Conservation (phyloP, 495 filamentous ascomycete species). For the Aspergillus kassunensis region DNA sequence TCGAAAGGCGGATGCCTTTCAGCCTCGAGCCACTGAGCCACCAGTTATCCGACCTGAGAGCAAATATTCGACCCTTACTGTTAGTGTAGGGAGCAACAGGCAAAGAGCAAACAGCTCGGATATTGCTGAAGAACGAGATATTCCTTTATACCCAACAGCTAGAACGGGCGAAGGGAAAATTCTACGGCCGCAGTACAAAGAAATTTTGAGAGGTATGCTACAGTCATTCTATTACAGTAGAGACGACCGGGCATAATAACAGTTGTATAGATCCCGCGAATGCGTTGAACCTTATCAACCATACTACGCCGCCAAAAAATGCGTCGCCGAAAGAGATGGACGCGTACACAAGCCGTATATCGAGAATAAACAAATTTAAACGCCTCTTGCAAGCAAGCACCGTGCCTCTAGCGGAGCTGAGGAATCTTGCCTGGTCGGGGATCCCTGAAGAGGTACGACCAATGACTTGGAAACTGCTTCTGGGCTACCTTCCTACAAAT, state of each 20-base stretch:
- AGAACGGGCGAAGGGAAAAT: conserved; percentile 92
- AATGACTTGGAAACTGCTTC: conserved; percentile 95
- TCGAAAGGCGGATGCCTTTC: conserved; percentile 44
- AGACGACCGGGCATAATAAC: neutral
- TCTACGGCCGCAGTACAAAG: conserved; percentile 93
- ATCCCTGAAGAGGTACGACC: conserved; percentile 91
- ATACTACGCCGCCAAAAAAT: conserved; percentile 69
- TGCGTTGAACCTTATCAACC: conserved; percentile 87
- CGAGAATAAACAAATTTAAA: conserved; percentile 98
- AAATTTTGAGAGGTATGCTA: conserved; percentile 70
- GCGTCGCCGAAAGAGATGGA: conserved; percentile 82
- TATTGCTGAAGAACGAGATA: conserved; percentile 84
- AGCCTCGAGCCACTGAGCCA: conserved; percentile 41
- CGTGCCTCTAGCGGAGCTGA: conserved; percentile 77
- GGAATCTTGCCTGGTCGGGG: conserved; percentile 86
- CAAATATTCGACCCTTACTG: conserved; percentile 30
- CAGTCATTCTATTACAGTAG: conserved; percentile 9
- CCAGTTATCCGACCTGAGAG: conserved; percentile 33
- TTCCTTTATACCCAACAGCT: conserved; percentile 80
- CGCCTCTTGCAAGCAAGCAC: conserved; percentile 85
- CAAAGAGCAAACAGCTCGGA: conserved; percentile 74
- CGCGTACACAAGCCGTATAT: conserved; percentile 79
- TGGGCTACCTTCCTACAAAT: conserved; percentile 93
- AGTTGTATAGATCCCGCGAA: conserved; percentile 78
- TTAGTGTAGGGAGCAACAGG: conserved; percentile 31